phyloP scores from a whole-genome alignment of 768 basidiomycete species.

The Rhodosporidiobolus odoratus region DNA sequence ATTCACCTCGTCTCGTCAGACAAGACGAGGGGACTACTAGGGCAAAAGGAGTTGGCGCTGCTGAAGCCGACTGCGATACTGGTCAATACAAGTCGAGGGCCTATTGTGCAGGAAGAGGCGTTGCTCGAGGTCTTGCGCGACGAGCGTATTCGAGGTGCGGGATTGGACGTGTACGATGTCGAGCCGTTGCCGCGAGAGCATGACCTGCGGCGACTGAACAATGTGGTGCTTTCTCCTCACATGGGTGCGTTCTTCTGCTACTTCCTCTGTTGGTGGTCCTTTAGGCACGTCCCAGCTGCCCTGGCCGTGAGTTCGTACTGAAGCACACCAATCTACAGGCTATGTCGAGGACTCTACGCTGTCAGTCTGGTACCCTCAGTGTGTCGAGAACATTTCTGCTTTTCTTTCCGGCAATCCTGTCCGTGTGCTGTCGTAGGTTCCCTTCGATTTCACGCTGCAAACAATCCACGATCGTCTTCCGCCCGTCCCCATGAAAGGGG shows the following conservation, averaged over 20 bases:
- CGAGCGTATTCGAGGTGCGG: slow-evolving; percentile 58
- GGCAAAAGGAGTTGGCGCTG: slow-evolving; percentile 51
- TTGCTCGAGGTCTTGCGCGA: slow-evolving; percentile 54
- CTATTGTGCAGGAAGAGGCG: slow-evolving; percentile 59
- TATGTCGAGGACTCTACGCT: slow-evolving; percentile 20
- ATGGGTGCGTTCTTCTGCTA: slow-evolving; percentile 51
- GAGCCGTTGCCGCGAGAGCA: slow-evolving; percentile 61
- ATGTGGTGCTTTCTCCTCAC: slow-evolving; percentile 61
- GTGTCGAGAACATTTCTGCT: slow-evolving; percentile 58
- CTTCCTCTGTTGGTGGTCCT: not conserved
- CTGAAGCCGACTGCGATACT: slow-evolving; percentile 60
- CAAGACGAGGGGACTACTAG: slow-evolving; percentile 54
- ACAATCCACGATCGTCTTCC: not conserved
- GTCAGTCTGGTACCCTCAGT: slow-evolving; percentile 55
- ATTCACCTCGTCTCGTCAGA: slow-evolving; percentile 59
- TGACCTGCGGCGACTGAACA: slow-evolving; percentile 53
- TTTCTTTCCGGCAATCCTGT: slow-evolving; percentile 53
- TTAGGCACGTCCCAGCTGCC: no score
- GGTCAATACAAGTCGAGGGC: slow-evolving; percentile 65
- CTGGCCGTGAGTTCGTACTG: no score
- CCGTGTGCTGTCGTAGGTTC: not conserved
- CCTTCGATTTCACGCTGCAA: no score
- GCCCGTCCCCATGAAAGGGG: not conserved
- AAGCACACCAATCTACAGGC: not conserved
- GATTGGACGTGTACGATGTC: slow-evolving; percentile 62